Evolutionary conservation across 192 early-diverging fungal species (phyloP), one percentile per base, ranked within the genome.

Genomic region (Rhizoclosmatium sp.): DNA sequence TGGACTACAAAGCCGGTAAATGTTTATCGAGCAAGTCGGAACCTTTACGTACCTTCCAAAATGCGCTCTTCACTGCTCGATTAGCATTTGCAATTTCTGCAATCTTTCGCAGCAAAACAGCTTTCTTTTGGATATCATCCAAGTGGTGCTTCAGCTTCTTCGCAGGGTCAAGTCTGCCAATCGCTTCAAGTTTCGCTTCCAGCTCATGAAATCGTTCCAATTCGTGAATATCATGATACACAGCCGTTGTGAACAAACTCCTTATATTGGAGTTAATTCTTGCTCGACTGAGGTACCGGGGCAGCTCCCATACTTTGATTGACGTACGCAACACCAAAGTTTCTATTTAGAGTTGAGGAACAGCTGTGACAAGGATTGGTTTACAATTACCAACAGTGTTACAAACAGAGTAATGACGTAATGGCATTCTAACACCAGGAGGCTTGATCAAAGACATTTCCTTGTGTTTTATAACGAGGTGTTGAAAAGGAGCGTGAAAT

Each of bases 61-160:
- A 67, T 51, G 64, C 75, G 10, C 21, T 67, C 19, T 76, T 76
- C n/a, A 76, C 75, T 5, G 75, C 75, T 16, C 75, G 61, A 67
- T 76, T 76, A 16, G 42, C 16, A 42, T 16, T 56, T 41, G 62
- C 19, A 7, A 76, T 12, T 56, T 54, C 75, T 3, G 10, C 60
- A 3, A 76, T 65, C 16, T 39, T 14, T 14, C 48, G 64, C 42
- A 76, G 4, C 2, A 42, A 44, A 62, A 16, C 40, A 2, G 72
- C 56, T 62, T 75, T 75, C 31, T 21, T 45, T 75, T 75, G 39
- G 61, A 75, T 75, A 60, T 59, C 41, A 7, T 62, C 45, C 45
- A 75, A 45, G 21, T 75, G 72, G 19, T 16, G 10, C 42, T 75
- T 14, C 1, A 75, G 41, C 14, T 45, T 75, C 47, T 3, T 14